Conservation (phyloP, 139 green algal genomes). For the Picochlorum sp. region DNA sequence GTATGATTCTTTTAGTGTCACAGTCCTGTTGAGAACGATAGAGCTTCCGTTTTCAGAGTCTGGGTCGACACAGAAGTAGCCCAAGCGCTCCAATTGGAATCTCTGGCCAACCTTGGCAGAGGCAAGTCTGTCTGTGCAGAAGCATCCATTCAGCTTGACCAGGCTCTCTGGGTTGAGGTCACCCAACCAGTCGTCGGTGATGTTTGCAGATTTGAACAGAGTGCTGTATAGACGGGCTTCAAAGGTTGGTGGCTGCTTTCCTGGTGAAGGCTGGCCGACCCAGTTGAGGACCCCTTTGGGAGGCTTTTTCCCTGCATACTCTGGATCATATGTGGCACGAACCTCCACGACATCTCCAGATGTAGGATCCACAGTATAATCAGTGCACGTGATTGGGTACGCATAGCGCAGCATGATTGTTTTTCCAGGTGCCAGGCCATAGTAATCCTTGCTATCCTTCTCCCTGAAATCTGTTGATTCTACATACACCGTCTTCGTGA, state of each 20-base stretch:
- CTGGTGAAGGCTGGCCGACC: constrained; percentile 71
- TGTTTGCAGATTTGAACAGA: constrained; percentile 61
- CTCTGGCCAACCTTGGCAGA: constrained; percentile 31
- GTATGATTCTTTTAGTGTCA: constrained; percentile 73
- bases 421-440: constrained; percentile 91
- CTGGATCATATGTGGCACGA: constrained; percentile 40
- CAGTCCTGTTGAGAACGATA: constrained; percentile 89
- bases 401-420: constrained; percentile 90
- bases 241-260: constrained; percentile 48
- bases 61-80: constrained; percentile 83
- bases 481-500: constrained; percentile 87
- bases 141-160: constrained; percentile 38
- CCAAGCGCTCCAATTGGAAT: constrained; percentile 95
- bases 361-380: constrained; percentile 28
- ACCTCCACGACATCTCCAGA: constrained; percentile 59
- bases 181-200: constrained; percentile 68
- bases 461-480: constrained; percentile 88
- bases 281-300: constrained; percentile 97
- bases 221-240: constrained; percentile 78
- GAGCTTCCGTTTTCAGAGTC: constrained; percentile 37
- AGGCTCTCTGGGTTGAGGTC: constrained; percentile 75
- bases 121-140: constrained; percentile 27
- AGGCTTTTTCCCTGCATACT: constrained; percentile 52
- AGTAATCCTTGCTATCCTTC: constrained; percentile 85
- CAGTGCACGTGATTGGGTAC: constrained; percentile 74